Evolutionary conservation across 2,329 filamentous ascomycete genomes (phyloP).

Genomic region (Scedosporium minutisporum): DNA sequence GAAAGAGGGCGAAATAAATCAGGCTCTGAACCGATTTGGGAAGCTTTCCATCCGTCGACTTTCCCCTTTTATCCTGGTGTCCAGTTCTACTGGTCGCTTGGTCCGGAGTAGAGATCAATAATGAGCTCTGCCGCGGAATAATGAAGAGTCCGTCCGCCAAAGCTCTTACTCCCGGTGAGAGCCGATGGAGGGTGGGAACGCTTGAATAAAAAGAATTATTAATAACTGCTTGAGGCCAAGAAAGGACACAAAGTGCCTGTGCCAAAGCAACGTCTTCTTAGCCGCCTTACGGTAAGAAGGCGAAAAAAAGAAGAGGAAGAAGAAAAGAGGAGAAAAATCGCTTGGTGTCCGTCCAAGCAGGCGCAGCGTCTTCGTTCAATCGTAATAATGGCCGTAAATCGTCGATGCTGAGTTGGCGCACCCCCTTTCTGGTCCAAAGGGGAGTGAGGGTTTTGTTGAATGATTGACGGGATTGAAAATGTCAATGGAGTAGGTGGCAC

Average conservation of each 20-base stretch:
- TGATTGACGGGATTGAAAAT: background rate
- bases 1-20: background rate
- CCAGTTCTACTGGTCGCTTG: slow-evolving; percentile 3
- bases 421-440: background rate
- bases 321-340: background rate
- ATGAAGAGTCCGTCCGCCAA: background rate
- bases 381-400: background rate
- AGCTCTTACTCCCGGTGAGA: slow-evolving; percentile 1
- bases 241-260: background rate
- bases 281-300: background rate
- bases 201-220: background rate
- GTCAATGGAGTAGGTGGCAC: background rate
- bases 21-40: slow-evolving; percentile 3
- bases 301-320: too few relatives aligned
- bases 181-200: background rate
- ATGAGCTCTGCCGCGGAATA: slow-evolving; percentile 5
- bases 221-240: background rate
- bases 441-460: background rate
- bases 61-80: slow-evolving; percentile 5
- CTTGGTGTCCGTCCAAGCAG: background rate
- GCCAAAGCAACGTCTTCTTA: background rate
- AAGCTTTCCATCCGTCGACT: slow-evolving; percentile 5
- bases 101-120: background rate
- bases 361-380: background rate
- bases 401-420: background rate